Percentiles rank a stretch among this genome's conserved stretches.
phyloP scores from a whole-genome alignment of 176 grass and related monocot genomes.

The Zoysia japonica region DNA sequence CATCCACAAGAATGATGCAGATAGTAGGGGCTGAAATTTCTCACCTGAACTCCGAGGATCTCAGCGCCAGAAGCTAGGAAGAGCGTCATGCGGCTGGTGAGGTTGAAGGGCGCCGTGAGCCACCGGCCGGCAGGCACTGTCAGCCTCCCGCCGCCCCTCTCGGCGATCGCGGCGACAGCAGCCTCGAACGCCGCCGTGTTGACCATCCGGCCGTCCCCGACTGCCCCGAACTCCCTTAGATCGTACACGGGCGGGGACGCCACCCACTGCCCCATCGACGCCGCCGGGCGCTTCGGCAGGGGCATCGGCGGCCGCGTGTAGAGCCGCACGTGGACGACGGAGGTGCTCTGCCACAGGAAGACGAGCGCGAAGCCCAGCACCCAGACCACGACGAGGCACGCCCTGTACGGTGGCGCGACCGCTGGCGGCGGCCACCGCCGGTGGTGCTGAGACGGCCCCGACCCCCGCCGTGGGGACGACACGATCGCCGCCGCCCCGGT shows the following conservation, averaged over 20 bases:
- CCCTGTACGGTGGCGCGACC: slow-evolving; percentile 34
- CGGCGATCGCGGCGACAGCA: slow-evolving; percentile 54
- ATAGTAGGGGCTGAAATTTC: slow-evolving; percentile 5
- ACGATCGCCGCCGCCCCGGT: neutral
- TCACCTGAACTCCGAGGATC: slow-evolving; percentile 78
- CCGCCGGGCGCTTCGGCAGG: slow-evolving; percentile 31
- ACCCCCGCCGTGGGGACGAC: slow-evolving; percentile 47
- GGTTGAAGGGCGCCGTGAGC: slow-evolving; percentile 93
- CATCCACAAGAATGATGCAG: neutral
- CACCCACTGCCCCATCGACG: slow-evolving; percentile 44
- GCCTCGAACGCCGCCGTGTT: slow-evolving; percentile 77
- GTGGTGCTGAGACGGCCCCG: slow-evolving; percentile 18
- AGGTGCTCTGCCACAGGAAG: slow-evolving; percentile 72
- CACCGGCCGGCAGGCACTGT: slow-evolving; percentile 59
- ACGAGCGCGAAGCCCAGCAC: slow-evolving; percentile 56
- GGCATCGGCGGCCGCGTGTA: slow-evolving; percentile 43
- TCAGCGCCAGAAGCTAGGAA: slow-evolving; percentile 74
- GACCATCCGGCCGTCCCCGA: slow-evolving; percentile 68
- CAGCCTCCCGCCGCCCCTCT: slow-evolving; percentile 70
- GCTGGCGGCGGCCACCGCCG: slow-evolving; percentile 37
- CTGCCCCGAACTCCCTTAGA: slow-evolving; percentile 72
- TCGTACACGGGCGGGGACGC: slow-evolving; percentile 59
- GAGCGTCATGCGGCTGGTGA: slow-evolving; percentile 86
- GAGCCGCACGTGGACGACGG: slow-evolving; percentile 41
- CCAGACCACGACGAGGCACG: slow-evolving; percentile 55